Base-by-base conservation (phyloP, 2,329 filamentous ascomycete genomes). In the Pezicula neosporulosa region DNA sequence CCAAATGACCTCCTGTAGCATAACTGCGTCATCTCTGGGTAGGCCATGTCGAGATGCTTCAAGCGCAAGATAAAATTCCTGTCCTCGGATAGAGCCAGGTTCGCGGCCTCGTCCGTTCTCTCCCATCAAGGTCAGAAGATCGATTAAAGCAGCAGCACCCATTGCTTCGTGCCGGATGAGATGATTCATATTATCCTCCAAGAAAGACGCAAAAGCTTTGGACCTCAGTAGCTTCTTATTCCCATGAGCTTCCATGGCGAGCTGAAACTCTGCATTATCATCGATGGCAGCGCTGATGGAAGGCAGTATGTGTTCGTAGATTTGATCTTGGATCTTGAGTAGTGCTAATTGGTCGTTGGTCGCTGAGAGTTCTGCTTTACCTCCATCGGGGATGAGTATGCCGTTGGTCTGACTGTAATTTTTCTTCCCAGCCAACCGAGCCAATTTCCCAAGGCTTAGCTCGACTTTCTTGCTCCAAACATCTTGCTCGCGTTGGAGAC, bases 391-490 rank as follows among this genome's bases (percentile, higher is more conserved):
- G 27, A 58, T 56, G 7, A 57, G 24, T 7, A 60, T 47, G 1
- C 56, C 63, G 27, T 71, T 70, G 37, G 66, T 62, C 56, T 77
- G 71, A 50, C 76, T 67, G 48, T 67, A 63, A 49, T 70, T 63
- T 52, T 66, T 65, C 28, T 56, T 66, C 47, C 84, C 81, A 15
- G 89, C 89, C 58, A 97, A 71, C 49, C 84, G 77, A 15, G 86
- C 82, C 44, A 99, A 77, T 70, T 97, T 97, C 35, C 89, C 88
- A 37, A 99, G 77, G 53, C 90, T 96, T 24, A 97, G 75, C 69
- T 97, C 88, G 33, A 96, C 89, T 68, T 95, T 94, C 73, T 96
- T 95, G 71, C 84, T 90, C 93, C 93, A 97, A 4, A 94, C 72
- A 60, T 92, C 87, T 48, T 83, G 80, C 67, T 97, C 92, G 49